Percentiles rank a stretch among this genome's conserved stretches.
Evolutionary conservation across 805 yeast genomes (phyloP).

Genomic region (Ogataea angusta): DNA sequence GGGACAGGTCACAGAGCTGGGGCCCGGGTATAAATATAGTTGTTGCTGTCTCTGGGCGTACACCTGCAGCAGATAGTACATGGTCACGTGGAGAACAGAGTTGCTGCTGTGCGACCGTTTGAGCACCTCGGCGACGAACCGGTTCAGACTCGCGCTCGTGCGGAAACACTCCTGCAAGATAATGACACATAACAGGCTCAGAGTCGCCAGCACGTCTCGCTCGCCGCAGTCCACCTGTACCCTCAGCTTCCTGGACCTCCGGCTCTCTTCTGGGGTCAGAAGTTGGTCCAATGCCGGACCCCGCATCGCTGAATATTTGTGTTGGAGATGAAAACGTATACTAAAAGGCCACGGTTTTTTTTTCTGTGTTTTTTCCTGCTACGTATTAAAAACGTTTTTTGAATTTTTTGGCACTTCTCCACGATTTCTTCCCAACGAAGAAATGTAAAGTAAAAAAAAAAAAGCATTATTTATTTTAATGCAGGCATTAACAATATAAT

Average conservation of each 20-base stretch:
- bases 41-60: slow-evolving; percentile 7
- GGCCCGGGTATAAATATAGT: background rate
- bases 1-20: slow-evolving; percentile 41
- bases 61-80: slow-evolving; percentile 54
- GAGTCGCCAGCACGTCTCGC: background rate
- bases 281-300: slow-evolving; percentile 8
- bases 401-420: background rate
- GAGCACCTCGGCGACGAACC: slow-evolving; percentile 41
- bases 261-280: slow-evolving; percentile 4
- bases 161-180: slow-evolving; percentile 9
- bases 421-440: background rate
- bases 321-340: background rate
- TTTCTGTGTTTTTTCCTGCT: slow-evolving; percentile 1
- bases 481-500: no score
- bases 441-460: background rate
- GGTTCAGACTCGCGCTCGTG: slow-evolving; percentile 5
- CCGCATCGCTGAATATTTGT: background rate
- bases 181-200: slow-evolving; percentile 8
- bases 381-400: background rate
- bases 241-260: background rate
- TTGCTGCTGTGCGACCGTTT: slow-evolving; percentile 55
- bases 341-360: background rate
- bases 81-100: slow-evolving; percentile 60
- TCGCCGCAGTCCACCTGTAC: background rate
- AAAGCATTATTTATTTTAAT: background rate